Conservation (phyloP, 2,329 filamentous ascomycete genomes). For the Colletotrichum chrysophilum region DNA sequence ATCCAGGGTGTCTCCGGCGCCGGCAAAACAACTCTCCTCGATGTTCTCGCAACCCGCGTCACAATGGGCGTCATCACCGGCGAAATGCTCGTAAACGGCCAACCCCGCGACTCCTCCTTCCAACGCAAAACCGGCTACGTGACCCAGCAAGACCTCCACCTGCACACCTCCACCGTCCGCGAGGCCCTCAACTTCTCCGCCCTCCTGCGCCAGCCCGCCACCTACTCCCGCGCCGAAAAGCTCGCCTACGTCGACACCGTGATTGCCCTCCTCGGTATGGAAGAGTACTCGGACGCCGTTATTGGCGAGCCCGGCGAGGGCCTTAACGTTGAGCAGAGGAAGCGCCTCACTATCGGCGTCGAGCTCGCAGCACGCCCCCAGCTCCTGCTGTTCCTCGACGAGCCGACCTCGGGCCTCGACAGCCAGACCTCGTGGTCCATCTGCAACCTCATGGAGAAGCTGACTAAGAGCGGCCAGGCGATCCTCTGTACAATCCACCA, state of each 20-base stretch:
- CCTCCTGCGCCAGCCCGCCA: slow-evolving; percentile 68
- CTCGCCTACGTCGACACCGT: slow-evolving; percentile 32
- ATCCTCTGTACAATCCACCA: slow-evolving; percentile 33
- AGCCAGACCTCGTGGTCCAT: slow-evolving; percentile 79
- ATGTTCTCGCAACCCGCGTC: slow-evolving; percentile 75
- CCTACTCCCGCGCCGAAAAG: slow-evolving; percentile 44
- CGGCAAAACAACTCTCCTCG: slow-evolving; percentile 77
- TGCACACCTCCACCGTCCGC: slow-evolving; percentile 70
- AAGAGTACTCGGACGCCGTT: slow-evolving; percentile 74
- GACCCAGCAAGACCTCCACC: slow-evolving; percentile 74
- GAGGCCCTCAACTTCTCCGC: slow-evolving; percentile 73
- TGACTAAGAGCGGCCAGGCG: slow-evolving; percentile 56
- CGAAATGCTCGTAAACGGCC: slow-evolving; percentile 73
- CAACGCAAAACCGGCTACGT: slow-evolving; percentile 76
- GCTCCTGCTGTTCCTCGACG: slow-evolving; percentile 76
- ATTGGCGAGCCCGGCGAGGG: slow-evolving; percentile 70
- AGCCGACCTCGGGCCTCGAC: slow-evolving; percentile 78
- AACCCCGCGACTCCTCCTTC: slow-evolving; percentile 67
- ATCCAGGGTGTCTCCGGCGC: slow-evolving; percentile 66
- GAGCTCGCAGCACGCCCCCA: slow-evolving; percentile 78
- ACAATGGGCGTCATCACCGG: slow-evolving; percentile 77
- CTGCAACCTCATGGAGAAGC: slow-evolving; percentile 71
- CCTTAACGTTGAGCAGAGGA: slow-evolving; percentile 47
- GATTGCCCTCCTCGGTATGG: slow-evolving; percentile 39
- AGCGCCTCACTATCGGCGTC: slow-evolving; percentile 75